Percentiles rank a stretch among this genome's conserved stretches.
phyloP scores from a whole-genome alignment of 805 yeast genomes.

The Pichia sporocuriosa region DNA sequence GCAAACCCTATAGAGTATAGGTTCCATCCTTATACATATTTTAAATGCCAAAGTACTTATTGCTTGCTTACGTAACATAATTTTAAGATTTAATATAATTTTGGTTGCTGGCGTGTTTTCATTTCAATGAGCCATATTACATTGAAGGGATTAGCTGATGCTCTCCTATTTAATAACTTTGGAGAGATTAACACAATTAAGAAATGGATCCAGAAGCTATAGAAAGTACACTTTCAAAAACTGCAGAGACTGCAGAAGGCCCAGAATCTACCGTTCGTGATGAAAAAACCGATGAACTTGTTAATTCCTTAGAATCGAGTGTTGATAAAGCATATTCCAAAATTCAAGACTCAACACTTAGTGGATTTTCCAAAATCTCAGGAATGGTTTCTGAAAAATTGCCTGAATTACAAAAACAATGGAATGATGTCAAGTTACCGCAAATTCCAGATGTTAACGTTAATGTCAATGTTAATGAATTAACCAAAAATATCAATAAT shows the following conservation, averaged over 20 bases:
- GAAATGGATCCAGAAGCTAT: constrained; percentile 12
- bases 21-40: too few species aligned
- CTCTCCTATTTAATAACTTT: background rate
- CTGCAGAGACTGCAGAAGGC: constrained; percentile 1
- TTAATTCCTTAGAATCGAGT: constrained; percentile 42
- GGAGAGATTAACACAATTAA: background rate
- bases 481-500: constrained; percentile 11
- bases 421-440: constrained; percentile 18
- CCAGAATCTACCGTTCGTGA: constrained; percentile 14
- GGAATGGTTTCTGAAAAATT: constrained; percentile 18
- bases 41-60: too few species aligned
- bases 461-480: constrained; percentile 14
- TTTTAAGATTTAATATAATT: too few species aligned
- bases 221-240: constrained; percentile 3
- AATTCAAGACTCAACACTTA: constrained; percentile 37
- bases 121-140: too few species aligned
- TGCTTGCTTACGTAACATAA: too few species aligned
- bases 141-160: too few species aligned
- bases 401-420: constrained; percentile 28
- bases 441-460: constrained; percentile 5
- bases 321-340: constrained; percentile 35
- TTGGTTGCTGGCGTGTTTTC: too few species aligned
- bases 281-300: constrained; percentile 51
- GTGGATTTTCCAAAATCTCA: constrained; percentile 30
- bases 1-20: too few species aligned